phyloP scores from a whole-genome alignment of 2,329 filamentous ascomycete species.

The Hortaea werneckii region DNA sequence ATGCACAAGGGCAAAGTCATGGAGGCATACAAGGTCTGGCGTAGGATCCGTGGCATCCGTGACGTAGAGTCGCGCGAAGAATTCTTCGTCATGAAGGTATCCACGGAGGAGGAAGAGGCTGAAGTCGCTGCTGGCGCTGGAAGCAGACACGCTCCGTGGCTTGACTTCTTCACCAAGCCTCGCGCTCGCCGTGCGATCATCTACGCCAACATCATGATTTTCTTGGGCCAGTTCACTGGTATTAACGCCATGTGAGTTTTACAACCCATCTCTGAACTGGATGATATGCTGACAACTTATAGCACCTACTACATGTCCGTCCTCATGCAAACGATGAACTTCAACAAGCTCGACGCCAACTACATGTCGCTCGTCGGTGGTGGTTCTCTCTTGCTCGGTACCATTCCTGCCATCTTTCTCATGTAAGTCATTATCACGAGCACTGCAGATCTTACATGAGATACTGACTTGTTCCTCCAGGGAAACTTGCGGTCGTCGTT shows the following conservation, averaged over 20 bases:
- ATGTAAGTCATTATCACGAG: neutral
- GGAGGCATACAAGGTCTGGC: slow-evolving; percentile 60
- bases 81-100: slow-evolving; percentile 62
- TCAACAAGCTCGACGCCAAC: slow-evolving; percentile 50
- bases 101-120: slow-evolving; percentile 45
- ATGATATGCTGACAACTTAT: neutral
- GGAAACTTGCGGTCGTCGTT: slow-evolving; percentile 59
- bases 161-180: slow-evolving; percentile 63
- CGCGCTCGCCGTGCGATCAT: slow-evolving; percentile 56
- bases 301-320: slow-evolving; percentile 60
- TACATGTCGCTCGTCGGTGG: slow-evolving; percentile 70
- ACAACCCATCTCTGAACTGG: neutral
- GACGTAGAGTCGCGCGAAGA: slow-evolving; percentile 52
- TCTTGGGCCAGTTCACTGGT: slow-evolving; percentile 60
- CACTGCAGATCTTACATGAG: slow-evolving; percentile 26
- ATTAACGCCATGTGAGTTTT: slow-evolving; percentile 48
- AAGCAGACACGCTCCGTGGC: slow-evolving; percentile 54
- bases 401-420: slow-evolving; percentile 18
- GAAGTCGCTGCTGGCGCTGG: slow-evolving; percentile 40
- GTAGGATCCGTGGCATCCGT: slow-evolving; percentile 55
- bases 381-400: slow-evolving; percentile 51
- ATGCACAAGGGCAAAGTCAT: slow-evolving; percentile 55
- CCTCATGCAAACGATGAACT: slow-evolving; percentile 59
- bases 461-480: slow-evolving; percentile 41
- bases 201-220: slow-evolving; percentile 61